Evolutionary conservation across 2,329 filamentous ascomycete species (phyloP), one percentile per base, ranked within the genome.

Genomic region (Scytalidium sp.): DNA sequence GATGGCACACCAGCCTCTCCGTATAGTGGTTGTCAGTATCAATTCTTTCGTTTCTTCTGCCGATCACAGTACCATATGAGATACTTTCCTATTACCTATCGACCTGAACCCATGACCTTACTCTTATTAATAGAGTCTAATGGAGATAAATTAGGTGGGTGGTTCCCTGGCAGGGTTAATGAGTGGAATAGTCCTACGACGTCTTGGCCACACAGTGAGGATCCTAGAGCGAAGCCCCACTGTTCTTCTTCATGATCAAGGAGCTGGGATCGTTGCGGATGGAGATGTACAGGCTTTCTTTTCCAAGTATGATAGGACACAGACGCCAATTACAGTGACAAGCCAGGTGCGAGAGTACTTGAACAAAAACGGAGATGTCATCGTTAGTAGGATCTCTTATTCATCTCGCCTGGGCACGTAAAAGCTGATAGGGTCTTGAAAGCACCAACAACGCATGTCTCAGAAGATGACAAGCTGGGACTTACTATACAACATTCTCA

Each of bases 161-260:
- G 56, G 56, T n/a, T 58, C 56, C 15, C 45, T 55, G 19, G 46
- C 48, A 2, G 54, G 56, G 15, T 49, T 58, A 13, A 51, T 56
- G 39, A 21, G 29, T 17, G 56, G 53, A 20, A 50, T 56, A 36
- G 41, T 50, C 19, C 52, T 59, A 29, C 47, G 49, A 15, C 49
- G 49, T n/a, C 54, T 51, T n/a, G 55, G 55, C 22, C 53, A 59
- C 45, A 46, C 50, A 23, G 49, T 59, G 11, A 43, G n/a, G 3
- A 57, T 59, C 22, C 45, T 57, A 19, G 57, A 58, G 25, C 47
- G 46, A 32, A 49, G 40, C 20, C 29, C 47, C 3, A 23, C 45
- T 15, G 43, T 50, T 8, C 22, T 44, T 4, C 50, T 48, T 3
- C 19, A 51, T 9, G 42, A 52, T 19, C 49, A 46, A 3, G 53